Evolutionary conservation across 2,329 filamentous ascomycete genomes (phyloP), one percentile per base, ranked within the genome.

Genomic region (Arthrobotrys musiformis): DNA sequence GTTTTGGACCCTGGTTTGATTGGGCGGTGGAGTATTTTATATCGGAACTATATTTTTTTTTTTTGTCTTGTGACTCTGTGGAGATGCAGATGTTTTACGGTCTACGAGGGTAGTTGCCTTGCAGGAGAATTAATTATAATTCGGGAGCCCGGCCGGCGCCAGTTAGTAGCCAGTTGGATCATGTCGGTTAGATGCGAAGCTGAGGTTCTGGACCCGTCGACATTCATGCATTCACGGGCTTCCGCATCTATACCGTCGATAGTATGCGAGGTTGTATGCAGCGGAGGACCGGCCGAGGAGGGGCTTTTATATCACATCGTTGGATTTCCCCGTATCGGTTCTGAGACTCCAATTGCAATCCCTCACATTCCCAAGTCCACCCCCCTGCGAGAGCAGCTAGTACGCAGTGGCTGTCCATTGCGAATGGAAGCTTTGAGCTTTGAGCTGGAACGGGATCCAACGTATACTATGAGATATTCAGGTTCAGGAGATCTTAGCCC

Each of bases 261-360:
- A 63, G 22, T 26, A 6, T 35, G 30, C 42, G 42, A 46, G 19
- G 17, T 19, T 30, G 58, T 33, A 24, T 30, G 58, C 44, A 24
- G 58, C 46, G 19, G 58, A 61, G n/a, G n/a, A n/a, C n/a, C n/a
- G n/a, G n/a, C n/a, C 40, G 46, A 58, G 40, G 58, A 64, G 42
- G 30, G 37, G 30, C 28, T 54, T 52, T 63, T 73, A 73, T 73
- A 73, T 66, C 69, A 67, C 69, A 62, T 60, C 69, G 44, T 61
- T 67, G 37, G 24, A 2, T 52, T 33, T 52, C 48, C 17, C n/a
- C 19, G 46, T n/a, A n/a, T n/a, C n/a, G n/a, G n/a, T n/a, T 54
- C 44, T 61, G 33, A 62, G 58, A 62, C 44, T 26, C 26, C 24
- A 4, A n/a, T 60, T 24, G 3, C 33, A 35, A 35, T 63, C 26